A percentile compares a stretch with the other conserved stretches of the same genome.
Conservation (phyloP, 345 rosid genomes). For the rapeseed (Brassica napus) region DNA sequence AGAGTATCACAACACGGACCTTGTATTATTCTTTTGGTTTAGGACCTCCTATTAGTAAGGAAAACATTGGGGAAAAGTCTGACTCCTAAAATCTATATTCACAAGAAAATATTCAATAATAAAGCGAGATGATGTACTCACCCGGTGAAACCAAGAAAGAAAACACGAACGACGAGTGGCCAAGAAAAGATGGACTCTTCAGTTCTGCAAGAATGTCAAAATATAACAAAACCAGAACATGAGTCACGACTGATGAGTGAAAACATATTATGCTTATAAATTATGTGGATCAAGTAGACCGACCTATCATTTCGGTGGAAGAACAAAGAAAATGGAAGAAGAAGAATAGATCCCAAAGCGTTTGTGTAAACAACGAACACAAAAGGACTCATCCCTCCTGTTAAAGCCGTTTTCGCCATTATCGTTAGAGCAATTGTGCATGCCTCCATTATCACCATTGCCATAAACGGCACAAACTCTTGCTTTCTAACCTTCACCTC, state of each 20-base stretch:
- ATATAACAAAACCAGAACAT: background rate
- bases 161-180: constrained; percentile 55
- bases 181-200: constrained; percentile 48
- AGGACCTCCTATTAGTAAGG: background rate
- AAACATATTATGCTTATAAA: background rate
- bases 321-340: constrained; percentile 63
- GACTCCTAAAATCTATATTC: background rate
- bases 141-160: constrained; percentile 83
- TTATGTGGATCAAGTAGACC: background rate
- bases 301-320: constrained; percentile 60
- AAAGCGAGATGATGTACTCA: constrained; percentile 34
- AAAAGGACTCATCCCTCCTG: constrained; percentile 72
- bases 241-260: background rate
- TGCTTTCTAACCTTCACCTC: constrained; percentile 25
- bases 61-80: background rate
- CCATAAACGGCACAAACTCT: constrained; percentile 48
- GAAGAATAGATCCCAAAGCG: constrained; percentile 56
- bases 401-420: constrained; percentile 61
- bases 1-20: constrained; percentile 2
- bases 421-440: constrained; percentile 70
- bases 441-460: constrained; percentile 72
- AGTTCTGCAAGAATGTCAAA: constrained; percentile 46
- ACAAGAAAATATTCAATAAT: background rate
- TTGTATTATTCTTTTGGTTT: background rate
- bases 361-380: constrained; percentile 74